These are phyloP conservation scores for Cytospora leucostoma DNA, from an alignment of 2,329 filamentous ascomycete species.

Conservation along the genomic window DNA sequence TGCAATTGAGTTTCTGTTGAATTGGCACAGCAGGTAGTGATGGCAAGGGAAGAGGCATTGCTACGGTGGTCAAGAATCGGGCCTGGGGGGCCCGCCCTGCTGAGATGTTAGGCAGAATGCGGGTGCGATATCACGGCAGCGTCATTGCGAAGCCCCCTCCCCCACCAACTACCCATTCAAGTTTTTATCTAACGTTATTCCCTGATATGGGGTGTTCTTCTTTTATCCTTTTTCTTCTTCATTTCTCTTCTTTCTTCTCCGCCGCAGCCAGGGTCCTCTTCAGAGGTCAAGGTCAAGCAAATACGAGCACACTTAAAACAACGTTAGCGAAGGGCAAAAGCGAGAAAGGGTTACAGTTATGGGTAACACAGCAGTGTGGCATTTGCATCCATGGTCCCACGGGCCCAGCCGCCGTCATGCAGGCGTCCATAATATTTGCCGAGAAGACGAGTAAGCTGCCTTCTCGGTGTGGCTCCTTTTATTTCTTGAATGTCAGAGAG, in stretches of 20 bases:
- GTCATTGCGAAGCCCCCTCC: not conserved
- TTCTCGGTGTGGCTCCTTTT: not conserved
- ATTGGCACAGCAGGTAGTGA: not conserved
- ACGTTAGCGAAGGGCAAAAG: not conserved
- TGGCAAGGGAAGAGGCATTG: not conserved
- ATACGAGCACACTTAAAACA: not conserved
- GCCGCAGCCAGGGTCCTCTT: no score
- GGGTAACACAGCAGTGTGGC: not conserved
- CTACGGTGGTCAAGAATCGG: not conserved
- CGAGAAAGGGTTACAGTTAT: no score
- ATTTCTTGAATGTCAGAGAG: not conserved
- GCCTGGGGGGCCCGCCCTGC: not conserved
- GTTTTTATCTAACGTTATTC: no score
- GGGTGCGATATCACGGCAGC: no score
- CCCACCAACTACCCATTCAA: no score
- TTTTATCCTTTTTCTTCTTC: not conserved
- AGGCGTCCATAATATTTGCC: not conserved
- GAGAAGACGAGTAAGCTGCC: not conserved
- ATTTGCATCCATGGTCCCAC: constrained; percentile 1
- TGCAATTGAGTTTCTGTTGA: not conserved
- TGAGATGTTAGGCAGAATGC: not conserved
- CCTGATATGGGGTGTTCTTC: no score
- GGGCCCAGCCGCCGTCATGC: constrained; percentile 15
- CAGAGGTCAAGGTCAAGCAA: not conserved
- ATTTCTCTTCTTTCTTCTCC: not conserved